Conservation (phyloP, 495 filamentous ascomycete species). For the Hypoxylon fuscum region DNA sequence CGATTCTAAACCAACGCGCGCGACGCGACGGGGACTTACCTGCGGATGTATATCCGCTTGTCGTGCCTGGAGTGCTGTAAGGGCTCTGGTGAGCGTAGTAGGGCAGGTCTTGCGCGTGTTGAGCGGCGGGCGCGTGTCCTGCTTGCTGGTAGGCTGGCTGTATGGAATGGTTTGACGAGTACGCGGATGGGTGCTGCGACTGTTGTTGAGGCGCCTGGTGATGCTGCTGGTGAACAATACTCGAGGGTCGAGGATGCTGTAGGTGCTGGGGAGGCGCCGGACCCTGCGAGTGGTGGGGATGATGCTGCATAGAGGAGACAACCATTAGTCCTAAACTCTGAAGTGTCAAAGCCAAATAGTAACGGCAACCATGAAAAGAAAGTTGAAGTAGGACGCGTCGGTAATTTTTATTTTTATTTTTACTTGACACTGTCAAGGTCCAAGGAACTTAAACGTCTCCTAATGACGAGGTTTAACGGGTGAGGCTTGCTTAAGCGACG, state of each 20-base stretch:
- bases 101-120: conserved; percentile 69
- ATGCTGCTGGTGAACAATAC: conserved; percentile 71
- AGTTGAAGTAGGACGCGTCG: conserved; percentile 47
- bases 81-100: conserved; percentile 79
- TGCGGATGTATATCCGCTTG: conserved; percentile 78
- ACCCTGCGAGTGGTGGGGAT: conserved; percentile 67
- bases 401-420: conserved; percentile 55
- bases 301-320: conserved; percentile 66
- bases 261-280: conserved; percentile 63
- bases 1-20: conserved; percentile 3
- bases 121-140: conserved; percentile 57
- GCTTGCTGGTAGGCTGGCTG: conserved; percentile 60
- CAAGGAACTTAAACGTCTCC: conserved; percentile 46
- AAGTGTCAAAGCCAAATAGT: conserved; percentile 45
- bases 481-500: conserved; percentile 55
- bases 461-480: conserved; percentile 55
- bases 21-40: conserved; percentile 65
- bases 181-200: conserved; percentile 64
- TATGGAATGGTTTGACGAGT: conserved; percentile 64
- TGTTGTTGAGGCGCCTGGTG: conserved; percentile 59
- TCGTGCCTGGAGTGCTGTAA: conserved; percentile 76
- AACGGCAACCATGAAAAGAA: conserved; percentile 44
- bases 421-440: conserved; percentile 50
- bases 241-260: conserved; percentile 70
- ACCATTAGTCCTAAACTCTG: conserved; percentile 56